Evolutionary conservation across 1,284 basidiomycete species (phyloP), one percentile per base, ranked within the genome.

Genomic region (Cerioporus squamosus): DNA sequence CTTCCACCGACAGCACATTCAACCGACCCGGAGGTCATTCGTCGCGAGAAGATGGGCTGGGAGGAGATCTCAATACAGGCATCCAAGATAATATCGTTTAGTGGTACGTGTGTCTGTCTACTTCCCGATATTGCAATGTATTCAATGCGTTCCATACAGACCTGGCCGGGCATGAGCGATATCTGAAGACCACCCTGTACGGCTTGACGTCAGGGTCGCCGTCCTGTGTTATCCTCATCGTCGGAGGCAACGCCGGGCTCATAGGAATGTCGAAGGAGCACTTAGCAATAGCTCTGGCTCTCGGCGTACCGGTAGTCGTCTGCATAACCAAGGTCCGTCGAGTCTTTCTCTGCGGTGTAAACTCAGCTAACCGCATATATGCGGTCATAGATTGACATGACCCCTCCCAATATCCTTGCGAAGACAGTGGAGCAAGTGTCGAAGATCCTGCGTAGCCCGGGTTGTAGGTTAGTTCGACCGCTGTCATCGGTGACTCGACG

Each of bases 211-310:
- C 95, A 8, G 94, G 94, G 33, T 88, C 94, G 1, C 95, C 97
- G 1, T 97, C 97, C 56, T 97, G 95, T 74, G 95, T 98, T 17
- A 88, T 98, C 65, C 81, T 99, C 51, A 97, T 98, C 79, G 93
- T 99, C 12, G 97, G 96, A 29, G 96, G 89, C 1, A 99, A 99
- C 72, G 97, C 97, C 1, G 90, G 91, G 7, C 74, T 99, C 49
- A 97, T 98, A 59, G 97, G 97, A 46, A 98, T 98, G 97, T 95
- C 93, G 26, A 98, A 98, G 73, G 95, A 97, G 72, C 97, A 98
- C 74, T 79, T 98, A 14, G 95, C 97, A 1, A 96, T 99, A 56
- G 90, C 97, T 0, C 80, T 99, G 0, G 97, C 97, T 1, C 78
- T 99, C 47, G 94, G 90, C 66, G 93, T 99, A 1, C 97, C 97